phyloP scores from a whole-genome alignment of 768 basidiomycete species.

The Candolleomyces eurysporus region DNA sequence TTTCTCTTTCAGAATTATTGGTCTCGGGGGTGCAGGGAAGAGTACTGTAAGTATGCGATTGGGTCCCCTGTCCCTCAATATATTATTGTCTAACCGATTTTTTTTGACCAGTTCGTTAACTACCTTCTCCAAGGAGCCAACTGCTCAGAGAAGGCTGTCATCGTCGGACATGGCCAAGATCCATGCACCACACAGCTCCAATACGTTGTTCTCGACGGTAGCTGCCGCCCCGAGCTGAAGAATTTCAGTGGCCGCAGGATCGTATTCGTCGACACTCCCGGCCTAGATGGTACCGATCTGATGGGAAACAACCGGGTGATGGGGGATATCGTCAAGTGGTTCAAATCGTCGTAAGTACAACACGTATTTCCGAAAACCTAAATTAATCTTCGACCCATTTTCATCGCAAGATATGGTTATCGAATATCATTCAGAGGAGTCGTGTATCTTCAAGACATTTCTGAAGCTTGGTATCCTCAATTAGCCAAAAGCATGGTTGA shows the following conservation, averaged over 20 bases:
- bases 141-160: not conserved
- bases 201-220: not conserved
- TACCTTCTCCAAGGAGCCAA: not conserved
- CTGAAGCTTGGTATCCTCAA: too few relatives aligned
- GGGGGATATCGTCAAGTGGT: too few relatives aligned
- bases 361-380: too few relatives aligned
- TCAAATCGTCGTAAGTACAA: not conserved
- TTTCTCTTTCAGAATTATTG: not conserved
- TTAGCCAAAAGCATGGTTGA: too few relatives aligned
- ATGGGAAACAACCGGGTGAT: too few relatives aligned
- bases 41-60: not conserved
- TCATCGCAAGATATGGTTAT: too few relatives aligned
- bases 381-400: too few relatives aligned
- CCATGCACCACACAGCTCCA: not conserved
- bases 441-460: too few relatives aligned
- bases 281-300: not conserved
- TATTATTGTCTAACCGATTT: too few relatives aligned
- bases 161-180: not conserved
- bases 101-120: not conserved
- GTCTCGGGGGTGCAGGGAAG: not conserved
- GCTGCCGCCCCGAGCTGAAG: not conserved
- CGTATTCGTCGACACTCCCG: not conserved
- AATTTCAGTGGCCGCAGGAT: not conserved
- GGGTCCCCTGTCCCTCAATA: too few relatives aligned
- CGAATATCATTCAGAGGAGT: too few relatives aligned